A percentile compares a stretch with the other conserved stretches of the same genome.
phyloP scores from a whole-genome alignment of 2,329 filamentous ascomycete genomes.

The Scortechinia acanthostroma region DNA sequence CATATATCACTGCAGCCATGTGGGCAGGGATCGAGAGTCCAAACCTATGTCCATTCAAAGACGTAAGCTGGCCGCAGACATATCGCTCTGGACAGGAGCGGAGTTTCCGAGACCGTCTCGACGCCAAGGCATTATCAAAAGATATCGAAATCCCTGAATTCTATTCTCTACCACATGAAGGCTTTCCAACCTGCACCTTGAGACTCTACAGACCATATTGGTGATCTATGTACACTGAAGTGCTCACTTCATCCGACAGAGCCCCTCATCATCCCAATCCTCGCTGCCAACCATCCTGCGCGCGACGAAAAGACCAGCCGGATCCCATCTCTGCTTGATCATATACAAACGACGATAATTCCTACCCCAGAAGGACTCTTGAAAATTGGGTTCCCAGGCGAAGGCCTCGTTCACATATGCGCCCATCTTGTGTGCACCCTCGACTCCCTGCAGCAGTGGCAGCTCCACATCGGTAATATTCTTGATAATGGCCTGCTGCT shows the following conservation, averaged over 20 bases:
- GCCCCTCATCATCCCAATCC: slow-evolving; percentile 13
- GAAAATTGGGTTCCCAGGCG: slow-evolving; percentile 25
- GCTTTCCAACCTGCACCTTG: no score
- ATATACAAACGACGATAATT: slow-evolving; percentile 15
- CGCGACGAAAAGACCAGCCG: slow-evolving; percentile 12
- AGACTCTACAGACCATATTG: no score
- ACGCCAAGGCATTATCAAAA: no score
- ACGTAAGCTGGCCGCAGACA: no score
- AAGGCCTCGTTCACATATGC: slow-evolving; percentile 27
- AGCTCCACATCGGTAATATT: not conserved
- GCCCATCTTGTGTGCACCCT: slow-evolving; percentile 10
- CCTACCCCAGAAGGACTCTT: slow-evolving; percentile 26
- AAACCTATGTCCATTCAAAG: no score
- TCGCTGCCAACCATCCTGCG: slow-evolving; percentile 13
- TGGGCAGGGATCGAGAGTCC: no score
- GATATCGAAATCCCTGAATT: no score
- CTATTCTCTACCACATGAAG: no score
- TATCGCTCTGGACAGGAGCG: no score
- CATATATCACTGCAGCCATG: no score
- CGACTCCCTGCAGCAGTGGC: not conserved
- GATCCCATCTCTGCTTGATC: slow-evolving; percentile 17
- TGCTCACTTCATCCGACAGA: slow-evolving; percentile 8
- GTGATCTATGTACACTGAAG: no score
- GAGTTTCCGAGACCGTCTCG: no score
- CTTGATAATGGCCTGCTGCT: not conserved